A percentile compares a stretch with the other conserved stretches of the same genome.
Conservation (phyloP, 345 rosid species). For the Rhodomyrtus tomentosa region DNA sequence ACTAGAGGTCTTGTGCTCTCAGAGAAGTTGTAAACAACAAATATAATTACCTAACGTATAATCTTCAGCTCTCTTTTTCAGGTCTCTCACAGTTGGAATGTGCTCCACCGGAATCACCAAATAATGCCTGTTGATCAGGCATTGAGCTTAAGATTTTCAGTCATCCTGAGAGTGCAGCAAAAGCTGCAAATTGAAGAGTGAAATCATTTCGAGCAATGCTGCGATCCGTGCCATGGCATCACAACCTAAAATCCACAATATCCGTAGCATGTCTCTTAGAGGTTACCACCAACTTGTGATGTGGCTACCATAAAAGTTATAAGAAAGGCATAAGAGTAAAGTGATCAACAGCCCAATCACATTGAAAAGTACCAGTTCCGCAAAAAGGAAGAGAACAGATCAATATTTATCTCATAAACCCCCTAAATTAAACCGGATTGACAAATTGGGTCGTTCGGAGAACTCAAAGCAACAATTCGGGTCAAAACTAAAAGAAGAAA, state of each 20-base stretch:
- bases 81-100: constrained; percentile 61
- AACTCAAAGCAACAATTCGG: not conserved
- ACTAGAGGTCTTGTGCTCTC: not conserved
- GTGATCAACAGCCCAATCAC: not conserved
- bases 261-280: not conserved
- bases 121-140: constrained; percentile 48
- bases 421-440: not conserved
- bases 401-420: not conserved
- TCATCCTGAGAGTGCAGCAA: not conserved
- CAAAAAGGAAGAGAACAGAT: not conserved
- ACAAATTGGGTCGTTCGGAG: not conserved
- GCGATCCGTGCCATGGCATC: not conserved
- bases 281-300: not conserved
- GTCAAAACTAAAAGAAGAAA: not conserved
- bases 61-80: constrained; percentile 58
- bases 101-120: constrained; percentile 72
- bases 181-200: not conserved
- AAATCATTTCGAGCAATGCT: not conserved
- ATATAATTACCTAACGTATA: not conserved
- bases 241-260: not conserved
- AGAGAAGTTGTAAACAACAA: not conserved
- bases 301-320: not conserved
- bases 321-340: not conserved
- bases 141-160: not conserved
- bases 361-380: not conserved